These are phyloP conservation scores for Podospora pseudopauciseta DNA, from an alignment of 495 filamentous ascomycete genomes.

Conservation along the genomic window DNA sequence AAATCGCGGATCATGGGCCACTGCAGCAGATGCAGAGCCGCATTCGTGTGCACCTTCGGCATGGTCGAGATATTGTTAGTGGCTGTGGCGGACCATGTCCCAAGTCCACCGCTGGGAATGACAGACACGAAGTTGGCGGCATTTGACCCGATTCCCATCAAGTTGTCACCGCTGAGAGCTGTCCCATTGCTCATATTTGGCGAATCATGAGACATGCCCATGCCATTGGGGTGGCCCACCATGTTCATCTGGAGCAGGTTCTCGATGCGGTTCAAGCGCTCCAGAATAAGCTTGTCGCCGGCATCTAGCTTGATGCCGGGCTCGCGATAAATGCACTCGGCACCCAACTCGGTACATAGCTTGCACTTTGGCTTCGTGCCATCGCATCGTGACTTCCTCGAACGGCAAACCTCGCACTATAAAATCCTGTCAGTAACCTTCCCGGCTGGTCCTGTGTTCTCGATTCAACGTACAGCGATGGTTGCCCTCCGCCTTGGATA, in stretches of 20 bases:
- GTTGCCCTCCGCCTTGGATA: slow-evolving; percentile 68
- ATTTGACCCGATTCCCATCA: slow-evolving; percentile 40
- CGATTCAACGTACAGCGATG: slow-evolving; percentile 58
- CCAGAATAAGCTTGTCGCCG: slow-evolving; percentile 79
- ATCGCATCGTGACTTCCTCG: slow-evolving; percentile 78
- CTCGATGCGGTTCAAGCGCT: slow-evolving; percentile 72
- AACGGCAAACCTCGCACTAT: slow-evolving; percentile 81
- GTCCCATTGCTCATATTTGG: slow-evolving; percentile 70
- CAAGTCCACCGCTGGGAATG: slow-evolving; percentile 62
- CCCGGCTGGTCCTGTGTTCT: background rate
- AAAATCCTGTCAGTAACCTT: slow-evolving; percentile 28
- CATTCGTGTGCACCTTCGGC: slow-evolving; percentile 78
- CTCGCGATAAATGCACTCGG: slow-evolving; percentile 79
- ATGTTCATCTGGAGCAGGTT: slow-evolving; percentile 67
- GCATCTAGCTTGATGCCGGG: slow-evolving; percentile 85
- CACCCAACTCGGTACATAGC: slow-evolving; percentile 75
- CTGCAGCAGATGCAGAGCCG: slow-evolving; percentile 71
- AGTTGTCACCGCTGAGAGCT: slow-evolving; percentile 61
- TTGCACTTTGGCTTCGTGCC: slow-evolving; percentile 80
- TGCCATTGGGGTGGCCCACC: slow-evolving; percentile 42
- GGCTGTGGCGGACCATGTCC: slow-evolving; percentile 62
- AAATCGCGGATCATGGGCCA: slow-evolving; percentile 77
- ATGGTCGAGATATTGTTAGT: slow-evolving; percentile 75
- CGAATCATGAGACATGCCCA: slow-evolving; percentile 51
- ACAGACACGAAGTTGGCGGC: slow-evolving; percentile 50